Evolutionary conservation across 2,329 filamentous ascomycete genomes (phyloP), one percentile per base, ranked within the genome.

Genomic region (Allantophomopsis lycopodina): DNA sequence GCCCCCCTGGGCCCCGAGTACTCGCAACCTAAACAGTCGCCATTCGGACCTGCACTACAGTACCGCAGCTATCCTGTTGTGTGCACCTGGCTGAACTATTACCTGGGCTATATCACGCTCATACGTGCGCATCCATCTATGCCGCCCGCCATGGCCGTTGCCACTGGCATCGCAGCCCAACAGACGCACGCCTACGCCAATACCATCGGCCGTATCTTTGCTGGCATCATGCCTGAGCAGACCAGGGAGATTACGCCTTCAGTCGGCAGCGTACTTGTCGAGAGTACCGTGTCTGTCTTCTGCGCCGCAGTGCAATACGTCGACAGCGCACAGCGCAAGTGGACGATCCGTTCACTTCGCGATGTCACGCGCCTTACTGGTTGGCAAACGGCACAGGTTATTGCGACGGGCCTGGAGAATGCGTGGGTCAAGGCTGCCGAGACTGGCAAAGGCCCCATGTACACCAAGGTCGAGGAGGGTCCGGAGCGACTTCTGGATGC

Each of bases 21-120:
- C 40, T 68, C 63, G 32, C 66, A 69, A 42, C 60, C 76, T 39
- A 68, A 76, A 36, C 58, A 72, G 45, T 79, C 86, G 1, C 86
- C 89, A 0, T 98, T 95, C 53, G 89, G 91, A 0, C 72, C 76
- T 2, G 81, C 84, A 0, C 62, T 87, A 6, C 77, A 86, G 46
- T 95, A 94, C 55, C 75, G 84, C 21, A 89, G 83, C 2, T 89
- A 86, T 56, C 79, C 81, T n/a, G 82, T 96, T 46, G 84, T 83
- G 2, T 81, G 84, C 28, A 69, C 95, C 16, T 94, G 87, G 85
- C 77, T 83, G 54, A 81, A 88, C 47, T 88, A 84, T 56, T 83
- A 94, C 58, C 84, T 89, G 67, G 79, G 80, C 1, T 69, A 86
- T 36, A 89, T 96, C 42, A 71, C 88, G 40, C 70, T 91, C n/a